A percentile compares a stretch with the other conserved stretches of the same genome.
These are phyloP conservation scores for Albizia julibrissin DNA, from an alignment of 306 rosid species.

Conservation along the genomic window DNA sequence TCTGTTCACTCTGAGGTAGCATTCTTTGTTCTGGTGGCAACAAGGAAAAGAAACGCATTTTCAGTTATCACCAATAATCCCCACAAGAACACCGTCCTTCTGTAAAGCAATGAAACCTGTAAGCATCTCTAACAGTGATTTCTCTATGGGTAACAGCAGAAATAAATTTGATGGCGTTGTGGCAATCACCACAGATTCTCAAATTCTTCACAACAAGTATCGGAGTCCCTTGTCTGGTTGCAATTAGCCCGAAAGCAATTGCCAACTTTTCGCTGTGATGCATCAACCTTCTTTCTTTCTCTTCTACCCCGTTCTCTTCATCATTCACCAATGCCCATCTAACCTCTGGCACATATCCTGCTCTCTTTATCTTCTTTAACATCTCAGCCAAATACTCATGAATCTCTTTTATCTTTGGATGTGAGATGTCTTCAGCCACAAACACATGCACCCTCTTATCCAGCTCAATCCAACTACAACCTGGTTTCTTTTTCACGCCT, in stretches of 20 bases:
- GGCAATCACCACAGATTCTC: conserved; percentile 87
- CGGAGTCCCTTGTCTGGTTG: conserved; percentile 64
- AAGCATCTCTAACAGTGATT: conserved; percentile 75
- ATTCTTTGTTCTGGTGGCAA: not conserved
- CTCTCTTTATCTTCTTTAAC: conserved; percentile 58
- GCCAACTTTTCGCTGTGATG: conserved; percentile 84
- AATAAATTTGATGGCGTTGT: conserved; percentile 73
- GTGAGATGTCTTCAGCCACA: conserved; percentile 80
- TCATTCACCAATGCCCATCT: conserved; percentile 66
- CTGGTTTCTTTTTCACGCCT: conserved; percentile 83
- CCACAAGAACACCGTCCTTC: conserved; percentile 75
- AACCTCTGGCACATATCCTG: conserved; percentile 68
- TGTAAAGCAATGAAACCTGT: conserved; percentile 82
- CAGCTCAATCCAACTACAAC: conserved; percentile 87
- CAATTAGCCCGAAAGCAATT: conserved; percentile 69
- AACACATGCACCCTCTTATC: conserved; percentile 59
- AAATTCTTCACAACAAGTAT: conserved; percentile 77
- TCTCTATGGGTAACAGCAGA: conserved; percentile 65
- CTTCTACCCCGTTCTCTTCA: conserved; percentile 54
- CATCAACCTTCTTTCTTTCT: conserved; percentile 64
- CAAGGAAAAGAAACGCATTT: not conserved
- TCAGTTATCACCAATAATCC: conserved; percentile 67
- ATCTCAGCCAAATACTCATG: conserved; percentile 63
- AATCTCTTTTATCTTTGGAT: conserved; percentile 72
- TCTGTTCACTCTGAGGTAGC: not conserved